Conservation (phyloP, 208 protist genomes). For the Acanthamoeba royreba region DNA sequence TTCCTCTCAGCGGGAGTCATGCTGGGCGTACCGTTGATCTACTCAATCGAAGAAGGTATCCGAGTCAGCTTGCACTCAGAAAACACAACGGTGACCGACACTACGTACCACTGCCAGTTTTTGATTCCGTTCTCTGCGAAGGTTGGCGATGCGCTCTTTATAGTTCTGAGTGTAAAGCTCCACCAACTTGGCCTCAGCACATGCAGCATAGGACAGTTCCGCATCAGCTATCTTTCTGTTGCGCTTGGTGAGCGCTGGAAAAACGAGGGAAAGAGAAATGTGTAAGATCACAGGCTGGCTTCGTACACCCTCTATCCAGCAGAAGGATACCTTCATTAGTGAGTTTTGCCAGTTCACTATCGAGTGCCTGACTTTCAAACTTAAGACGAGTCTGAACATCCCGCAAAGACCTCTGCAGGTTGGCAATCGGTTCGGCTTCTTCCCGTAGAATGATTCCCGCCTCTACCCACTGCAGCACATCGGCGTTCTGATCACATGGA, state of each 20-base stretch:
- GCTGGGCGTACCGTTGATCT: too few species aligned
- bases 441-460: neutral
- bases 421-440: neutral
- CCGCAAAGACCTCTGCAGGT: neutral
- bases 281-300: too few species aligned
- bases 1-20: too few species aligned
- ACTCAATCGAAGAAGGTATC: too few species aligned
- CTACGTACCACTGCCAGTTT: neutral
- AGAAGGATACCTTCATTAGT: neutral
- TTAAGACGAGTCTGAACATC: neutral
- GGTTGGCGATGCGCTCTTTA: neutral
- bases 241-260: neutral
- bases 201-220: neutral
- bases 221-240: neutral
- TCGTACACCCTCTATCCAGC: too few species aligned
- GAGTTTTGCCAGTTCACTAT: neutral
- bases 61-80: too few species aligned
- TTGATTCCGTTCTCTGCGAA: neutral
- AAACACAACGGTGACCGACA: neutral
- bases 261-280: neutral
- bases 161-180: neutral
- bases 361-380: neutral
- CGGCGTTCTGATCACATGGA: neutral
- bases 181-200: neutral
- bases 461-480: neutral